Evolutionary conservation across 495 filamentous ascomycete species (phyloP).

Genomic region (Annulohypoxylon stygium): DNA sequence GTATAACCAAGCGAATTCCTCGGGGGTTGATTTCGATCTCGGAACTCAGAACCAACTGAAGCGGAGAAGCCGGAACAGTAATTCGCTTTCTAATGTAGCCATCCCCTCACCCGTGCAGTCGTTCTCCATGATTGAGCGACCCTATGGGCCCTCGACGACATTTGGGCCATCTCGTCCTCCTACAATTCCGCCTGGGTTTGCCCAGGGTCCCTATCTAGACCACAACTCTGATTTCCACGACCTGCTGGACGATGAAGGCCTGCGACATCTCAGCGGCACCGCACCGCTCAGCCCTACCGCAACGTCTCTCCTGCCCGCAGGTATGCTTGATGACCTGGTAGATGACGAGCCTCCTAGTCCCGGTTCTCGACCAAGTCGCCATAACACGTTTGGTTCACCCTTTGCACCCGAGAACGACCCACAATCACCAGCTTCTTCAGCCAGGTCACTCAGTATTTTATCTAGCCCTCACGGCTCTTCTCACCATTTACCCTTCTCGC

Average conservation of each 20-base stretch:
- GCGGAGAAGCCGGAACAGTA: constrained; percentile 68
- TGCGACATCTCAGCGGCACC: constrained; percentile 65
- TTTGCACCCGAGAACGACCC: constrained; percentile 65
- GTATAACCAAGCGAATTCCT: constrained; percentile 60
- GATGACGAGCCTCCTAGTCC: constrained; percentile 75
- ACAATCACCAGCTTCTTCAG: constrained; percentile 79
- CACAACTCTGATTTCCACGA: constrained; percentile 56
- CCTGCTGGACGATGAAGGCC: constrained; percentile 59
- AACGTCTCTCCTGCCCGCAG: constrained; percentile 80
- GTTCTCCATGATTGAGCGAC: constrained; percentile 56
- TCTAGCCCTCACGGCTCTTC: constrained; percentile 75
- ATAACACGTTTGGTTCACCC: constrained; percentile 49
- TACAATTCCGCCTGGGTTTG: constrained; percentile 63
- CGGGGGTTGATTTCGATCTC: constrained; percentile 64
- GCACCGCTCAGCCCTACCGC: constrained; percentile 87
- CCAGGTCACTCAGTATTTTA: constrained; percentile 71
- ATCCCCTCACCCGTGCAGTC: constrained; percentile 57
- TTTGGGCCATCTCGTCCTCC: constrained; percentile 57
- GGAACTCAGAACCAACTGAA: constrained; percentile 62
- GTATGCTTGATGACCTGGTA: constrained; percentile 76
- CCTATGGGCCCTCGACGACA: constrained; percentile 47
- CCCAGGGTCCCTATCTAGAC: constrained; percentile 65
- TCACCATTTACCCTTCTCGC: constrained; percentile 67
- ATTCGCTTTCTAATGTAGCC: constrained; percentile 64
- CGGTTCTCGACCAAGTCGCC: constrained; percentile 49